Percentiles rank a stretch among this genome's conserved stretches.
Evolutionary conservation across 75 land plant species (phyloP).

Genomic region (Pinus albicaulis): DNA sequence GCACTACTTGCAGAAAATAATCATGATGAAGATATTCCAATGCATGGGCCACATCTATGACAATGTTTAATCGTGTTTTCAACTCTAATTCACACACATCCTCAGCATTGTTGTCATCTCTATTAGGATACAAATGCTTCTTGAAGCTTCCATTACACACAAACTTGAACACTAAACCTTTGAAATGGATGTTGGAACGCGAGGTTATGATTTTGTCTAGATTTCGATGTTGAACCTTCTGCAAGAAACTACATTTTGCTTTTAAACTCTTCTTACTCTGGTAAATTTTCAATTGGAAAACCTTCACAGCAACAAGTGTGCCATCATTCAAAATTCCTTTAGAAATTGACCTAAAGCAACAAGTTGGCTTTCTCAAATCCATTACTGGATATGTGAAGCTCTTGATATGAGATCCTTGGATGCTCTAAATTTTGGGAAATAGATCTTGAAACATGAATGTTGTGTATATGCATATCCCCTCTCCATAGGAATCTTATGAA

Average conservation of each 20-base stretch:
- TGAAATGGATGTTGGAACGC: neutral
- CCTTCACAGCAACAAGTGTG: conserved; percentile 1
- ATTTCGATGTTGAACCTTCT: conserved; percentile 5
- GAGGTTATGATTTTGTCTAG: neutral
- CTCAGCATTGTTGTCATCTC: neutral
- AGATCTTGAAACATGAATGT: neutral
- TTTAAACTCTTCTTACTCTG: neutral
- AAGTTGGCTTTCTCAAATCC: neutral
- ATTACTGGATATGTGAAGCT: neutral
- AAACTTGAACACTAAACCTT: neutral
- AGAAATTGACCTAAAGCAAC: neutral
- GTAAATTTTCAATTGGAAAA: neutral
- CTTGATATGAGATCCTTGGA: conserved; percentile 3
- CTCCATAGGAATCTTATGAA: neutral
- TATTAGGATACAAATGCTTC: neutral
- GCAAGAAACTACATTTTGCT: neutral
- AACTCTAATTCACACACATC: neutral
- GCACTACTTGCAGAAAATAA: conserved; percentile 9
- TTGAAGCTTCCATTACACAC: neutral
- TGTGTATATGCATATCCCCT: conserved; percentile 1
- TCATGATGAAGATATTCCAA: conserved; percentile 33
- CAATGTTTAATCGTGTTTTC: conserved; percentile 16
- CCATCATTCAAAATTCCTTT: conserved; percentile 2
- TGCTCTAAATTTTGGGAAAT: neutral
- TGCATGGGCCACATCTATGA: conserved; percentile 29